Evolutionary conservation across 805 yeast species (phyloP), one percentile per base, ranked within the genome.

Genomic region (Starmera caribaea): DNA sequence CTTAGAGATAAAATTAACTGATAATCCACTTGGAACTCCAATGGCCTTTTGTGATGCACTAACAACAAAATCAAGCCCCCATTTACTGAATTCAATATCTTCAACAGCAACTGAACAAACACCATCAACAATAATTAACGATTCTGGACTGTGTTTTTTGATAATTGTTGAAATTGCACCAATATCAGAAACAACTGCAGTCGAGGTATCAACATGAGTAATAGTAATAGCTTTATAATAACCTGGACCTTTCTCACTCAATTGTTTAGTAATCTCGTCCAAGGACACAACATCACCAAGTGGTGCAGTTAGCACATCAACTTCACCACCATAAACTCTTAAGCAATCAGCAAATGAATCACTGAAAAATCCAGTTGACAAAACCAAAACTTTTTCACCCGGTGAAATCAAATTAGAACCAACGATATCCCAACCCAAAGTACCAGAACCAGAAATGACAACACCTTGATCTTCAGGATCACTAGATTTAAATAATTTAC

Each of bases 21-120:
- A 78, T 49, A 90, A 71, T 14, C 98, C 98, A 8, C 96, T 79
- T 39, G 97, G 97, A 26, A 82, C 92, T 39, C 96, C 96, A 50
- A 90, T 67, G 26, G 96, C 97, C 69, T 90, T 90, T 61, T 89
- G 97, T 16, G 97, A 87, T 2, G 95, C 97, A 36, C 95, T 82
- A 46, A 90, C 69, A 33, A 76, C 95, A 50, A 71, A 86, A 64
- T 90, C 98, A 39, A 90, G 62, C 5, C 85, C 88, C 97, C 97
- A 90, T 15, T 70, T 70, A 57, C 86, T 90, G 57, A 90, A 90
- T 52, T 84, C 77, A 46, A 90, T 66, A 49, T 76, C 73, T 65
- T 90, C 98, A 44, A 85, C 92, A 21, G 83, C 97, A 44, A 89
- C 75, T 8, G 97, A 87, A 64, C 97, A 92, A 27, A 90, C 97